phyloP scores from a whole-genome alignment of 345 rosid genomes.

The Physaria fendleri region DNA sequence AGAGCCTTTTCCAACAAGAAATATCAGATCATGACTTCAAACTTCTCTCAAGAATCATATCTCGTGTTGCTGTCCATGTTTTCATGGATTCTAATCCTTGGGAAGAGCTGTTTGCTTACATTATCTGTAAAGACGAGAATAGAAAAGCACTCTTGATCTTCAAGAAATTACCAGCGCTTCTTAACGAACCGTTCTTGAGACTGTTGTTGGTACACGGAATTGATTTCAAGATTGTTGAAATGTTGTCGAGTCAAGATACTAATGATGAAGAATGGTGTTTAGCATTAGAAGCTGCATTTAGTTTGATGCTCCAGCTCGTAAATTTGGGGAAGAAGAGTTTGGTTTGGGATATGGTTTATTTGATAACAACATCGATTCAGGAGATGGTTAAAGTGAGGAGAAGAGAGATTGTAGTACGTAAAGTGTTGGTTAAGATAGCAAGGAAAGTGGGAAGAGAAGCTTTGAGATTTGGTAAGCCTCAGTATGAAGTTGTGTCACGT shows the following conservation, averaged over 20 bases:
- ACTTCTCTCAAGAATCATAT: constrained; percentile 4
- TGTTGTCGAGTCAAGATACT: not conserved
- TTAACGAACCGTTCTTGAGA: constrained; percentile 12
- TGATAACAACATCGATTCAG: constrained; percentile 2
- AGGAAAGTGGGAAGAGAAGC: constrained; percentile 20
- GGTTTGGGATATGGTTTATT: constrained; percentile 10
- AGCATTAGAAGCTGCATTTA: constrained; percentile 18
- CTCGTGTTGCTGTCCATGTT: not conserved
- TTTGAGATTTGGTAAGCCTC: constrained; percentile 8
- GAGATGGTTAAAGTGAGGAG: constrained; percentile 10
- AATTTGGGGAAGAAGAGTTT: not conserved
- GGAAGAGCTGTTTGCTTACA: constrained; percentile 13
- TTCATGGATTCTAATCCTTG: not conserved
- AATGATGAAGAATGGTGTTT: not conserved
- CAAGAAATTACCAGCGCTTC: not conserved
- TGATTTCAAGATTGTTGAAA: not conserved
- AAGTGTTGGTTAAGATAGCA: not conserved
- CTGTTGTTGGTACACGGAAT: not conserved
- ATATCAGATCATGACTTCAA: not conserved
- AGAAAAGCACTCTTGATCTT: constrained; percentile 8
- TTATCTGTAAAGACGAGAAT: not conserved
- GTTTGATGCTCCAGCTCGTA: constrained; percentile 8
- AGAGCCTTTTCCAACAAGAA: constrained; percentile 8
- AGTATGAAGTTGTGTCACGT: constrained; percentile 18
- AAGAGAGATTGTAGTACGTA: constrained; percentile 14